Conservation (phyloP, 768 basidiomycete genomes). For the Xanthoconium stramineum region DNA sequence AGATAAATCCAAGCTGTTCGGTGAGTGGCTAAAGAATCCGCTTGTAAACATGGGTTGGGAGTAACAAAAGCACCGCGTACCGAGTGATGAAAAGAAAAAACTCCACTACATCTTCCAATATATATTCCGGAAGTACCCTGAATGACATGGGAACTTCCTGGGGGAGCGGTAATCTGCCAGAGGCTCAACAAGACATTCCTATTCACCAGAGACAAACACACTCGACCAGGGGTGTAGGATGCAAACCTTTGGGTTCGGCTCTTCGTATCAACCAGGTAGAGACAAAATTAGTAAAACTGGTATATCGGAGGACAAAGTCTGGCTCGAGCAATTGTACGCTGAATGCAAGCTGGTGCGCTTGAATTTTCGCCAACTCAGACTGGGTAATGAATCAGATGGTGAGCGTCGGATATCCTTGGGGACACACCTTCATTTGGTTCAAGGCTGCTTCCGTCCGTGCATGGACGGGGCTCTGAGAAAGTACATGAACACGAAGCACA, state of each 20-base stretch:
- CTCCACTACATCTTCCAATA: slow-evolving; percentile 91
- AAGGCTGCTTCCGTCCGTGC: slow-evolving; percentile 76
- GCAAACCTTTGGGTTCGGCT: slow-evolving; percentile 75
- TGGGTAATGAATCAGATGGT: slow-evolving; percentile 27
- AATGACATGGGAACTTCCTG: slow-evolving; percentile 82
- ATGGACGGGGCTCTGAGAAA: slow-evolving; percentile 60
- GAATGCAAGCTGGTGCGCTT: slow-evolving; percentile 73
- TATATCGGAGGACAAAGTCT: slow-evolving; percentile 72
- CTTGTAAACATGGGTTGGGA: not conserved
- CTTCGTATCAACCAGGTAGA: slow-evolving; percentile 93
- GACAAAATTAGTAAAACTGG: slow-evolving; percentile 84
- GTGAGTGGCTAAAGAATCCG: slow-evolving; percentile 47
- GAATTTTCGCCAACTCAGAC: slow-evolving; percentile 67
- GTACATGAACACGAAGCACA: not conserved
- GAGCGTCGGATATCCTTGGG: not conserved
- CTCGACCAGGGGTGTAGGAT: slow-evolving; percentile 69
- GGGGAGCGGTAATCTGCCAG: slow-evolving; percentile 76
- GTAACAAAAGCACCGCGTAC: slow-evolving; percentile 40
- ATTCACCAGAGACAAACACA: slow-evolving; percentile 36
- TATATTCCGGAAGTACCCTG: slow-evolving; percentile 87
- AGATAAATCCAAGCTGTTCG: slow-evolving; percentile 76
- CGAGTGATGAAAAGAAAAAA: slow-evolving; percentile 81
- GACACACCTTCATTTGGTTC: slow-evolving; percentile 65
- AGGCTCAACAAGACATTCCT: slow-evolving; percentile 2
- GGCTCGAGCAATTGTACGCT: slow-evolving; percentile 87